These are phyloP conservation scores for Alternaria consortialis DNA, from an alignment of 2,329 filamentous ascomycete genomes.

Conservation along the genomic window DNA sequence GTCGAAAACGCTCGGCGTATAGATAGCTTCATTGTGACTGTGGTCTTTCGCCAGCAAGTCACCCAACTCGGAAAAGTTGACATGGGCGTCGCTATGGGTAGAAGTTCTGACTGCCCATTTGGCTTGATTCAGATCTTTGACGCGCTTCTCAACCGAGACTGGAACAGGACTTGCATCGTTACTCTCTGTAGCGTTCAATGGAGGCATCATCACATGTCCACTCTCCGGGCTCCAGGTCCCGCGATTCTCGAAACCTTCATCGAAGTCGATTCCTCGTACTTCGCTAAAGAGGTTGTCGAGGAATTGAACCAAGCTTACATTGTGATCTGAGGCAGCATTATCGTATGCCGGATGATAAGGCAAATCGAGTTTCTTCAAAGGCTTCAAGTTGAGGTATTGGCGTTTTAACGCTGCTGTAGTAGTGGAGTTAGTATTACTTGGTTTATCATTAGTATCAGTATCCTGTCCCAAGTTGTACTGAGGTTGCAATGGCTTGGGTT, in stretches of 20 bases:
- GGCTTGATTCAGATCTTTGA: constrained; percentile 52
- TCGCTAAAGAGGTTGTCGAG: constrained; percentile 30
- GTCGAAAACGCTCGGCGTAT: constrained; percentile 66
- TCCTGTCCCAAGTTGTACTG: not conserved
- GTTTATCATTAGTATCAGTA: not conserved
- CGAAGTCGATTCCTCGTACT: constrained; percentile 26
- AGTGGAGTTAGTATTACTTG: not conserved
- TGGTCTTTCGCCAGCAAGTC: constrained; percentile 67
- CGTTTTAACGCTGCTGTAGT: not conserved
- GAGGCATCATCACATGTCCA: constrained; percentile 23
- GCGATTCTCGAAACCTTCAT: constrained; percentile 21
- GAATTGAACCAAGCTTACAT: constrained; percentile 24
- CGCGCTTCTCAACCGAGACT: constrained; percentile 29
- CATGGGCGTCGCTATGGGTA: constrained; percentile 59
- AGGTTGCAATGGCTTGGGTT: constrained; percentile 11
- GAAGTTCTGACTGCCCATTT: constrained; percentile 69
- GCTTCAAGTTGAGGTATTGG: constrained; percentile 18
- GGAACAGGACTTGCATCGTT: constrained; percentile 7
- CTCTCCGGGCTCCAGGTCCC: constrained; percentile 24
- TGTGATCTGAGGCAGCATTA: constrained; percentile 2
- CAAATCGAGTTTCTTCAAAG: constrained; percentile 25
- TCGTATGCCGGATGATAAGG: constrained; percentile 30
- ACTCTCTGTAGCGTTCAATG: not conserved
- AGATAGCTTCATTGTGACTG: constrained; percentile 64
- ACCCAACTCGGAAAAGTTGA: constrained; percentile 71